Evolutionary conservation across 495 filamentous ascomycete species (phyloP).

Genomic region (Aspergillus conjunctus): DNA sequence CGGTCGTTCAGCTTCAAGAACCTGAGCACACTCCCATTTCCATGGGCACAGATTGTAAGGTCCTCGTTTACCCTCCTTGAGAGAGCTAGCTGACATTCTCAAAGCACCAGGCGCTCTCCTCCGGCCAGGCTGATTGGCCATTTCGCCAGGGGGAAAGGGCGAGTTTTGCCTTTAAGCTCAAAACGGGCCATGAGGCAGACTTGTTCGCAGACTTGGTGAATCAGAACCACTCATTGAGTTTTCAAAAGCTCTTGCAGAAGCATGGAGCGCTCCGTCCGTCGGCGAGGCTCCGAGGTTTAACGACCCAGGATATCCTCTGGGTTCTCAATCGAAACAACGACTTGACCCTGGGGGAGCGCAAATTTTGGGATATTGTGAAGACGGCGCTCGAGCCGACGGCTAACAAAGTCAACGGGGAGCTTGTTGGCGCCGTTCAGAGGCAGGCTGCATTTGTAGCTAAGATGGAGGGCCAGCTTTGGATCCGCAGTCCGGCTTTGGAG

Average conservation of each 20-base stretch:
- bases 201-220: not conserved
- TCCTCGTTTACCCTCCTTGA: not conserved
- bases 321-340: not conserved
- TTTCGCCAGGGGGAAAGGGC: not conserved
- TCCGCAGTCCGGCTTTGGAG: constrained; percentile 34
- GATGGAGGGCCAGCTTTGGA: constrained; percentile 32
- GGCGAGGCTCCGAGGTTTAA: not conserved
- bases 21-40: not conserved
- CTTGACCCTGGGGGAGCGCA: not conserved
- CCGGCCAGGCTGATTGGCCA: not conserved
- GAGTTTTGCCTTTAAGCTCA: not conserved
- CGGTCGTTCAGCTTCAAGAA: not conserved
- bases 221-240: not conserved
- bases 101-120: not conserved
- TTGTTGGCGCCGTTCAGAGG: constrained; percentile 20
- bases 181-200: not conserved
- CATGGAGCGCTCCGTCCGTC: not conserved
- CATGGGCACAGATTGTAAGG: constrained; percentile 5
- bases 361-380: not conserved
- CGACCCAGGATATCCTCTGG: not conserved
- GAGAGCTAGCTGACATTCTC: not conserved
- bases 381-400: not conserved
- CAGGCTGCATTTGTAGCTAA: constrained; percentile 31
- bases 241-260: not conserved
- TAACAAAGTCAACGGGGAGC: not conserved